Percentiles rank a stretch among this genome's conserved stretches.
These are phyloP conservation scores for Lasiosphaeria miniovina DNA, from an alignment of 495 filamentous ascomycete genomes.

Conservation along the genomic window DNA sequence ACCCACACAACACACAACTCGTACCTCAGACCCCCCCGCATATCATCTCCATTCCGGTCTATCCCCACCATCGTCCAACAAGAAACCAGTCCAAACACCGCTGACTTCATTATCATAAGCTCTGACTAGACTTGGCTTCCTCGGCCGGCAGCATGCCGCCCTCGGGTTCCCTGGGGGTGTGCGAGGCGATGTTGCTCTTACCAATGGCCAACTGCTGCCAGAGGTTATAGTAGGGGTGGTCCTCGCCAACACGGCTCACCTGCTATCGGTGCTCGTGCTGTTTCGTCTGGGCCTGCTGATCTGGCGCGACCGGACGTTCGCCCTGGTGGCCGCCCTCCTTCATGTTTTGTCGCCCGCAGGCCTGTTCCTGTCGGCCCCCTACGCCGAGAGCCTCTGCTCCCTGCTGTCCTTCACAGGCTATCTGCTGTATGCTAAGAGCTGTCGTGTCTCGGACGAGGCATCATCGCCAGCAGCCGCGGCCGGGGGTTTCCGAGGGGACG, in stretches of 20 bases:
- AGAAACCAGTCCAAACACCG: too few species aligned
- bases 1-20: too few species aligned
- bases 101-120: too few species aligned
- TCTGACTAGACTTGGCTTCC: too few species aligned
- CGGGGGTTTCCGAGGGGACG: slow-evolving; percentile 29
- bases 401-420: slow-evolving; percentile 72
- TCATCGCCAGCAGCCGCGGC: neutral
- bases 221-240: slow-evolving; percentile 53
- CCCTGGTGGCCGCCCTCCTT: slow-evolving; percentile 65
- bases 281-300: slow-evolving; percentile 54
- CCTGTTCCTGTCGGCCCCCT: slow-evolving; percentile 85
- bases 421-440: slow-evolving; percentile 63
- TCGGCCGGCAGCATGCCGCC: neutral
- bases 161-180: neutral
- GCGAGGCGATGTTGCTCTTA: neutral
- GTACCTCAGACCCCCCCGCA: too few species aligned
- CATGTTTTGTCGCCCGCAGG: slow-evolving; percentile 86
- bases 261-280: slow-evolving; percentile 68
- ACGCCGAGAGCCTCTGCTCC: slow-evolving; percentile 76
- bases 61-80: too few species aligned
- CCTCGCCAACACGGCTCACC: slow-evolving; percentile 69
- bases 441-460: slow-evolving; percentile 22
- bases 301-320: slow-evolving; percentile 46
- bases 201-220: slow-evolving; percentile 2
- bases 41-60: too few species aligned